Evolutionary conservation across 2,329 filamentous ascomycete species (phyloP).

Genomic region (Phaeomoniella chlamydospora): DNA sequence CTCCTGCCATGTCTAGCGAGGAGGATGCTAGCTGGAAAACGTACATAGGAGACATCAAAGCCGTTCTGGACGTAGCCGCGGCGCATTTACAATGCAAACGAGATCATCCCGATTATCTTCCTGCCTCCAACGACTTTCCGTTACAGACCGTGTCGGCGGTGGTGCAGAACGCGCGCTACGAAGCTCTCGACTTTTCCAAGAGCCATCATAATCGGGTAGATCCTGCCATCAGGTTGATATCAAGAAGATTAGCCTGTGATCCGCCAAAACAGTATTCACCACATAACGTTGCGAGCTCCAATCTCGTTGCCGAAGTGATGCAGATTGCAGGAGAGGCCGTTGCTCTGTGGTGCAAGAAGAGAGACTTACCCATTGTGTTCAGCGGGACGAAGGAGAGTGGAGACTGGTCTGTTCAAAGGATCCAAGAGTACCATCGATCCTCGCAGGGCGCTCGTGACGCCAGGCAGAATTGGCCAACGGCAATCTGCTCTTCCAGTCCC

Average conservation of each 20-base stretch:
- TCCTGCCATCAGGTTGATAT: constrained; percentile 22
- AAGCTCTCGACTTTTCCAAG: constrained; percentile 13
- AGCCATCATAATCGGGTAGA: constrained; percentile 24
- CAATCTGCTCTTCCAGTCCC: background rate
- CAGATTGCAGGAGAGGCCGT: constrained; percentile 38
- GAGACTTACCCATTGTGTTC: constrained; percentile 36
- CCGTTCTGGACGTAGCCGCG: background rate
- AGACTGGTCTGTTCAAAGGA: background rate
- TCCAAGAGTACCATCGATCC: background rate
- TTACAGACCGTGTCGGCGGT: background rate
- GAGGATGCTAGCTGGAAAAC: background rate
- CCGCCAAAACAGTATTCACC: background rate
- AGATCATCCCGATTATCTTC: background rate
- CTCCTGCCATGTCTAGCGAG: background rate
- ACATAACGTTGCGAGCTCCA: constrained; percentile 6
- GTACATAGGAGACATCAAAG: background rate
- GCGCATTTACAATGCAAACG: background rate
- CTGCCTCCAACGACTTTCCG: background rate
- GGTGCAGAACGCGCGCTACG: constrained; percentile 9
- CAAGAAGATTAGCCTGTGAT: background rate
- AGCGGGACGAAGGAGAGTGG: constrained; percentile 20
- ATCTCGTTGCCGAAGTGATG: constrained; percentile 33
- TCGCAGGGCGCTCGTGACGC: background rate
- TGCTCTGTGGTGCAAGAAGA: constrained; percentile 35
- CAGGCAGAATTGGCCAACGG: background rate